Conservation (phyloP, 305 asterid genomes). For the Fraxinus nigra region DNA sequence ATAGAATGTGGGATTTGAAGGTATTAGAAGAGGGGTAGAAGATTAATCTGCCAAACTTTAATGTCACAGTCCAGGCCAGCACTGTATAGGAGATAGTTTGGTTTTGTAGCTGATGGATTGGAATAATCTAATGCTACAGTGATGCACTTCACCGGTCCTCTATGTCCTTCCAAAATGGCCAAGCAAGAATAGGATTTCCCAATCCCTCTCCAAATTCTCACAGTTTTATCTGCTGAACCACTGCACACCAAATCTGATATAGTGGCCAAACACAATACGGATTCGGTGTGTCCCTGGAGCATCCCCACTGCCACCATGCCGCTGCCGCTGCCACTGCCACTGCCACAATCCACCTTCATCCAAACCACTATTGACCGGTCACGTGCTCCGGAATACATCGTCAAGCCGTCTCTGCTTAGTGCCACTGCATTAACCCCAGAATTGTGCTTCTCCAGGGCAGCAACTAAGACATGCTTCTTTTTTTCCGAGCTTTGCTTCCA, state of each 20-base stretch:
- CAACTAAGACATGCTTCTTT: slow-evolving; percentile 38
- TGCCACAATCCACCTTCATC: slow-evolving; percentile 22
- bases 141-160: slow-evolving; percentile 66
- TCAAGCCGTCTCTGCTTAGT: slow-evolving; percentile 38
- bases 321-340: slow-evolving; percentile 3
- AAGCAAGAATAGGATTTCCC: slow-evolving; percentile 52
- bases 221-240: slow-evolving; percentile 74
- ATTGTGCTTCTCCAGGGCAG: slow-evolving; percentile 49
- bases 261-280: slow-evolving; percentile 59
- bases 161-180: slow-evolving; percentile 57
- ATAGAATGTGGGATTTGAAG: background rate
- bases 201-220: slow-evolving; percentile 60
- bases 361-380: slow-evolving; percentile 54
- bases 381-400: slow-evolving; percentile 60
- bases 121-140: slow-evolving; percentile 31
- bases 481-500: slow-evolving; percentile 48
- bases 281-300: slow-evolving; percentile 55
- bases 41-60: slow-evolving; percentile 57
- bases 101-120: slow-evolving; percentile 27
- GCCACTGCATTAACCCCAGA: slow-evolving; percentile 71
- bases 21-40: slow-evolving; percentile 17
- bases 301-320: slow-evolving; percentile 50
- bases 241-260: slow-evolving; percentile 52
- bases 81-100: slow-evolving; percentile 49
- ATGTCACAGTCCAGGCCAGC: slow-evolving; percentile 66